These are phyloP conservation scores for Psidium guajava DNA, from an alignment of 345 rosid genomes.

Conservation along the genomic window DNA sequence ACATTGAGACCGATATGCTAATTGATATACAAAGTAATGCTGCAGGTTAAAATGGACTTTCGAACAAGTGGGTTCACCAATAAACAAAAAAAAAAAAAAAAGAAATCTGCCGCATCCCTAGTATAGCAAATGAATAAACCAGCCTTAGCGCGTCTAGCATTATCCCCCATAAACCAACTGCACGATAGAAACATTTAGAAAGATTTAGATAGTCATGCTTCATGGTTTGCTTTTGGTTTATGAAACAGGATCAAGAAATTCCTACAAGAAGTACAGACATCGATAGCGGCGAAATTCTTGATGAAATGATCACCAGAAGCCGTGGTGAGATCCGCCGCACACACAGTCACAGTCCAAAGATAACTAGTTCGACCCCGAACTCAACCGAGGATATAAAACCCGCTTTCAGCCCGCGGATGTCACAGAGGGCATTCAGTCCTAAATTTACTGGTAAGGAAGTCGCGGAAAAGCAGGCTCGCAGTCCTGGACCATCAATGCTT, in stretches of 20 bases:
- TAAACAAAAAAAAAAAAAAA: neutral
- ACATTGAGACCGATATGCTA: neutral
- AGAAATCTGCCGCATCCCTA: neutral
- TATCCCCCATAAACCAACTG: neutral
- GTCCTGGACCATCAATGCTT: slow-evolving; percentile 44
- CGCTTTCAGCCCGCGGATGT: slow-evolving; percentile 25
- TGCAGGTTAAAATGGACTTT: neutral
- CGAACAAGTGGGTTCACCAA: neutral
- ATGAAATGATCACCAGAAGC: slow-evolving; percentile 56
- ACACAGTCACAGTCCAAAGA: slow-evolving; percentile 49
- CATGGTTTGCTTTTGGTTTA: neutral
- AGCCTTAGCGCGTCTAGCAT: neutral
- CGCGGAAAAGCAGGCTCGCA: slow-evolving; percentile 22
- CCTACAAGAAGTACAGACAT: slow-evolving; percentile 19
- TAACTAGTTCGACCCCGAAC: slow-evolving; percentile 34
- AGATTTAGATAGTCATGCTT: neutral
- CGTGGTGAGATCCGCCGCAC: slow-evolving; percentile 53
- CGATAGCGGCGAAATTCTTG: slow-evolving; percentile 50
- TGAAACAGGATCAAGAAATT: slow-evolving; percentile 30
- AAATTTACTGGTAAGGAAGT: slow-evolving; percentile 12
- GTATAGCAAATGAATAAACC: neutral
- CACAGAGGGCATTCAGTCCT: slow-evolving; percentile 27
- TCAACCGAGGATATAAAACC: slow-evolving; percentile 25
- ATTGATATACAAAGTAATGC: neutral
- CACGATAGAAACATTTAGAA: neutral